Conservation (phyloP, 345 rosid species). For the Tarenaya hassleriana region DNA sequence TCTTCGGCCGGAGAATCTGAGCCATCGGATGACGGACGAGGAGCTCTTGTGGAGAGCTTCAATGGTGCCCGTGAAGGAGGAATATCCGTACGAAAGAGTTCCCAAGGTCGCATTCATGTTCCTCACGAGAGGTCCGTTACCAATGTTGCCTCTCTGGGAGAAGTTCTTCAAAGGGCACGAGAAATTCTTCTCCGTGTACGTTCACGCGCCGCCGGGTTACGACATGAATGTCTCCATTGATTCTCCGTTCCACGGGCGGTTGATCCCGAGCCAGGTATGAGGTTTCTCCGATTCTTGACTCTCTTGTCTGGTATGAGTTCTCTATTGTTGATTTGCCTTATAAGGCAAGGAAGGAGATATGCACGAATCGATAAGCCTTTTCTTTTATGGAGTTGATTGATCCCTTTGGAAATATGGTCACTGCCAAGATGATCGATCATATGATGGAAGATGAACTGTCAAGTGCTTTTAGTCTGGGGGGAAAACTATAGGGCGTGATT, state of each 20-base stretch:
- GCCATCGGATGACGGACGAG: constrained; percentile 51
- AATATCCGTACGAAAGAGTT: constrained; percentile 54
- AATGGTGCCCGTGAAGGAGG: constrained; percentile 55
- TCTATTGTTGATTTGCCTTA: no score
- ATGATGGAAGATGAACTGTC: no score
- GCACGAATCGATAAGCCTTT: no score
- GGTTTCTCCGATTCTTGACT: not conserved
- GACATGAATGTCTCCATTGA: constrained; percentile 46
- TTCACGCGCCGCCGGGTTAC: constrained; percentile 53
- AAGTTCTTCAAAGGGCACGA: constrained; percentile 67
- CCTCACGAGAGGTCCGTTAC: constrained; percentile 83
- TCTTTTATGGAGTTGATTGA: no score
- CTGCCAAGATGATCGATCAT: no score
- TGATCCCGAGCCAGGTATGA: constrained; percentile 75
- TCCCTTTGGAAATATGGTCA: no score
- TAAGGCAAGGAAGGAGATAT: no score
- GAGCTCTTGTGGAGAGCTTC: constrained; percentile 89
- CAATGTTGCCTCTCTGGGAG: constrained; percentile 88
- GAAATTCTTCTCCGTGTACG: constrained; percentile 50
- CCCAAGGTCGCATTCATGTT: constrained; percentile 89
- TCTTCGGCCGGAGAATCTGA: constrained; percentile 42
- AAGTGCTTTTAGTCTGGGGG: no score
- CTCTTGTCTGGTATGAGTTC: not conserved
- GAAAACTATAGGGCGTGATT: no score
- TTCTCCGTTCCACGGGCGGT: constrained; percentile 59